Conservation (phyloP, 805 yeast species). For the Nakazawaea molendinolei region DNA sequence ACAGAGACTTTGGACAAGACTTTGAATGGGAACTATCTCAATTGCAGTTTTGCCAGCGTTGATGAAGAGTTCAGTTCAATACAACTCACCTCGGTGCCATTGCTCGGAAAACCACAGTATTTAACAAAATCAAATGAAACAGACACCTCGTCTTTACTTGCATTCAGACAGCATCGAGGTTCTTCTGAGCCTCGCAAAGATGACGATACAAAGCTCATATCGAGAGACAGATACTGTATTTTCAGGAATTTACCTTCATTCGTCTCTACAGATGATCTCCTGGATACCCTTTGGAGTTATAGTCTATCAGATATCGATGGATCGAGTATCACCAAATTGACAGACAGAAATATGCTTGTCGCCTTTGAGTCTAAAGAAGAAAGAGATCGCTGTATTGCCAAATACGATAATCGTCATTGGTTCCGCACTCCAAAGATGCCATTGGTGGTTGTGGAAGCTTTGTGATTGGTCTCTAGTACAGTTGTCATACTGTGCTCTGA, state of each 20-base stretch:
- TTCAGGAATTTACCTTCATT: constrained; percentile 43
- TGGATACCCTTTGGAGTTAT: constrained; percentile 40
- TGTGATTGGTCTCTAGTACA: not conserved
- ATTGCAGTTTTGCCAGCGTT: constrained; percentile 37
- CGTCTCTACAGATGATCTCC: constrained; percentile 29
- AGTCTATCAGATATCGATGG: constrained; percentile 28
- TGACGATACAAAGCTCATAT: no score
- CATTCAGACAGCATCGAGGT: no score
- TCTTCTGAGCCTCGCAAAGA: no score
- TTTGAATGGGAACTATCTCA: constrained; percentile 43
- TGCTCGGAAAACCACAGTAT: constrained; percentile 13
- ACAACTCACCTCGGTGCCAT: constrained; percentile 17
- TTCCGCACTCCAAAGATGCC: constrained; percentile 23
- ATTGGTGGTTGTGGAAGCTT: constrained; percentile 23
- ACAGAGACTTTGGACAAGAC: constrained; percentile 41
- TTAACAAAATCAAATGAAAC: constrained; percentile 1
- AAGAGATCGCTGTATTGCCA: constrained; percentile 45
- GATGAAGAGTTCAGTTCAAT: constrained; percentile 16
- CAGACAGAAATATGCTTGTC: constrained; percentile 26
- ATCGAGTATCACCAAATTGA: constrained; percentile 13
- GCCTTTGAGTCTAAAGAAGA: constrained; percentile 37
- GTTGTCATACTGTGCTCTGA: no score
- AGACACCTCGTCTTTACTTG: not conserved
- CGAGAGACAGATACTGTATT: constrained; percentile 27
- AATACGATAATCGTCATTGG: constrained; percentile 40